Base-by-base conservation (phyloP, 2,329 filamentous ascomycete species). In the Grosmannia penicillata region DNA sequence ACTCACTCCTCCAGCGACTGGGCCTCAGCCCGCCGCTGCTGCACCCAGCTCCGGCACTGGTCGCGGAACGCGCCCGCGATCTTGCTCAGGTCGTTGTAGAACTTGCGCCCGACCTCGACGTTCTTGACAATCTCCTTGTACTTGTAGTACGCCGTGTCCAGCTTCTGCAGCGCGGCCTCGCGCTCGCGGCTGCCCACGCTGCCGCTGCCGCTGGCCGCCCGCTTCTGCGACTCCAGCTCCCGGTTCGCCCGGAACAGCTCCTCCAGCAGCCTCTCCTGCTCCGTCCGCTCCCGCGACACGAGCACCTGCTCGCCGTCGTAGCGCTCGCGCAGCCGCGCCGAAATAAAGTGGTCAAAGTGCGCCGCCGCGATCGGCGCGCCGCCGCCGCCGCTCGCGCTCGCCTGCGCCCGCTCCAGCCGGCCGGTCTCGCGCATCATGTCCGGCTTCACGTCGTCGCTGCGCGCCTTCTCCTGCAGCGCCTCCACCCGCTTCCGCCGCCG, bases 81-180 rank as follows among this genome's bases (percentile, higher is more conserved):
- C 57, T 81, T 83, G 33, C 82, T 83, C 5, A 98, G 68, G 52
- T 96, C 87, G 49, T 98, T 98, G 63, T 96, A 98, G 55, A 98
- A 98, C 55, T 91, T 95, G 38, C 89, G 70, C 1, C 85, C 91
- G 0, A 82, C 83, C 47, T 96, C 89, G 3, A 95, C 68, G 53
- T 96, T 94, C 47, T 75, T 83, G 41, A 94, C 76, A 40, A 96
- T 84, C 56, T 98, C 89, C 60, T 94, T 94, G 64, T 96, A 96
- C 59, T 89, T 93, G 57, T 86, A 77, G 55, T 93, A 96, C 1
- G 85, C 89, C 46, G 82, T 86, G 56, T 96, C 89, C 9, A 98
- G 65, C 44, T 72, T 76, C 57, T 98, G 91, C 35, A 98, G 61
- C 0, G 85, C 86, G 48, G 81, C 72, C 55, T 96, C 89, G 13